These are phyloP conservation scores for Globisporangium uncinulatum DNA, from an alignment of 352 stramenopile species.

Conservation along the genomic window DNA sequence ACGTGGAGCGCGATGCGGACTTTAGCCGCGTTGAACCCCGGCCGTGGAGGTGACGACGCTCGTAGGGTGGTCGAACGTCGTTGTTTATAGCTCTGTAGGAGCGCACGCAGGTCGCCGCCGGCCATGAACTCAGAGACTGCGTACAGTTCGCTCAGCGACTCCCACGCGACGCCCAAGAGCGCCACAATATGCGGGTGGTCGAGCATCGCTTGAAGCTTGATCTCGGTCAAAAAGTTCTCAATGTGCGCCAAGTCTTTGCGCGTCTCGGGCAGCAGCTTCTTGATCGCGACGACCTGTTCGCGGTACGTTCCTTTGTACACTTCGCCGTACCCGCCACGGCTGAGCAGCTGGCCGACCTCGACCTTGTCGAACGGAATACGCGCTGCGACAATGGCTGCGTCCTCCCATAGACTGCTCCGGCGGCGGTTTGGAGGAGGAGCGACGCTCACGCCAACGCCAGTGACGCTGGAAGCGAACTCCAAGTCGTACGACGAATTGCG, in stretches of 20 bases:
- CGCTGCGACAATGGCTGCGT: constrained; percentile 29
- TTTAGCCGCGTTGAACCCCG: constrained; percentile 26
- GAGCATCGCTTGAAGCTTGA: constrained; percentile 33
- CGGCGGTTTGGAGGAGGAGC: neutral
- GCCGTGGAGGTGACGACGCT: neutral
- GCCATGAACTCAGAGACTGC: constrained; percentile 60
- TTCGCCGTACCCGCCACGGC: constrained; percentile 28
- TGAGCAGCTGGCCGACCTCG: constrained; percentile 25
- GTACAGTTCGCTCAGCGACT: constrained; percentile 38
- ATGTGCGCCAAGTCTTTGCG: constrained; percentile 35
- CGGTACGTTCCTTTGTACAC: constrained; percentile 31
- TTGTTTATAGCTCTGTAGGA: constrained; percentile 22
- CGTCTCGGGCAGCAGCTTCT: constrained; percentile 33
- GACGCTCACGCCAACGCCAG: neutral
- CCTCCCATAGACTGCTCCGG: constrained; percentile 23
- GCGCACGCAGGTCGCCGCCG: constrained; percentile 34
- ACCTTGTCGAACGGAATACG: constrained; percentile 32
- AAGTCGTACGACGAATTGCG: constrained; percentile 7
- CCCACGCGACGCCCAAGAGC: constrained; percentile 53
- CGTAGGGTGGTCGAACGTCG: neutral
- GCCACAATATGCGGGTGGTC: constrained; percentile 46
- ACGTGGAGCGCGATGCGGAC: constrained; percentile 35
- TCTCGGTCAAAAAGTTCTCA: constrained; percentile 32
- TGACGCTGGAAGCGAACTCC: neutral
- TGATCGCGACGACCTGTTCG: constrained; percentile 29